Percentiles rank a stretch among this genome's conserved stretches.
phyloP scores from a whole-genome alignment of 257 asterid species.

The Solanum pinnatisectum region DNA sequence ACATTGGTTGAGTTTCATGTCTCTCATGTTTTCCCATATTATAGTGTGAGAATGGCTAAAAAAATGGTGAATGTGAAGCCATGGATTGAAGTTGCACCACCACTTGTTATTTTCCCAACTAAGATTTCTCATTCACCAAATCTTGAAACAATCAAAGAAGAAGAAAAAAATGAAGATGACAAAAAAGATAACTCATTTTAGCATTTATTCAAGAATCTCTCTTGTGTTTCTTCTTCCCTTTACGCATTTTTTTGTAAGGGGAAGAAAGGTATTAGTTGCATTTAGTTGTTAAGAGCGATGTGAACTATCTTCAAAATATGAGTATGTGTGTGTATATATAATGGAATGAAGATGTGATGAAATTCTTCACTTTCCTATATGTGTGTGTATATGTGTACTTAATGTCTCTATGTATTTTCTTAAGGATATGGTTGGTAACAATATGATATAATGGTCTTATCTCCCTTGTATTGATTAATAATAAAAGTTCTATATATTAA shows the following conservation, averaged over 20 bases:
- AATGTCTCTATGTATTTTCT: background rate
- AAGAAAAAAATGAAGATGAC: slow-evolving; percentile 10
- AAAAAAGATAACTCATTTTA: background rate
- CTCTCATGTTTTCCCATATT: background rate
- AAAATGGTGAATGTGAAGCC: slow-evolving; percentile 4
- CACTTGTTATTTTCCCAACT: slow-evolving; percentile 13
- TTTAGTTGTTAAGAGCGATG: background rate
- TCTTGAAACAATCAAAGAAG: slow-evolving; percentile 44
- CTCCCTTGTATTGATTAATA: background rate
- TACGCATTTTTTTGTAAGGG: background rate
- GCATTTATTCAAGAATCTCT: background rate
- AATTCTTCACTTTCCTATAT: background rate
- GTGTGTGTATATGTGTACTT: background rate
- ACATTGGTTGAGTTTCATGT: background rate
- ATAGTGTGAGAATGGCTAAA: slow-evolving; percentile 19
- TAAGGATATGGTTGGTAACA: background rate
- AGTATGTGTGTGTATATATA: background rate
- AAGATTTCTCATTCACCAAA: slow-evolving; percentile 32
- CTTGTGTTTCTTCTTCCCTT: background rate
- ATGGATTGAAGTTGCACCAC: slow-evolving; percentile 44
- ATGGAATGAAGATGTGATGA: background rate
- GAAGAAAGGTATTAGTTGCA: background rate
- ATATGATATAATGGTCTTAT: background rate
- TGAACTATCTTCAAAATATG: background rate
- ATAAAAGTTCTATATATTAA: background rate